Evolutionary conservation across 106 monocot genomes (phyloP).

Genomic region (Amphibolis antarctica): DNA sequence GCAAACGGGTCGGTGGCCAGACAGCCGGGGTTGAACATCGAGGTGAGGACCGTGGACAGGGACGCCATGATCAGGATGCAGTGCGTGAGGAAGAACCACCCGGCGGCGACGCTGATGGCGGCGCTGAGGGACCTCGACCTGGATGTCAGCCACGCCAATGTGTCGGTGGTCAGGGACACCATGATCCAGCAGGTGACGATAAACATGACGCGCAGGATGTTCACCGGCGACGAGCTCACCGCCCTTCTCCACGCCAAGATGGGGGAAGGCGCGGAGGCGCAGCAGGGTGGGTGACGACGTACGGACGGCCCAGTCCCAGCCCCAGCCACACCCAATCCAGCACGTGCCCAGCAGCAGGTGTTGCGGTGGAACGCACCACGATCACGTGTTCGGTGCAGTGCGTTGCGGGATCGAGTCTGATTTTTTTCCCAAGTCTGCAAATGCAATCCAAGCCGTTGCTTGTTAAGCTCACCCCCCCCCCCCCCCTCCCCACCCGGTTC

Average conservation of each 20-base stretch:
- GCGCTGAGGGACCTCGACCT: slow-evolving; percentile 17
- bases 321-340: no score
- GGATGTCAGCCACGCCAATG: slow-evolving; percentile 17
- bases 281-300: no score
- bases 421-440: no score
- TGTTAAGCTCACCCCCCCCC: no score
- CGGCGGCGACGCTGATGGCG: slow-evolving; percentile 22
- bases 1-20: neutral
- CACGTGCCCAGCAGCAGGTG: no score
- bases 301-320: no score
- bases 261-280: no score
- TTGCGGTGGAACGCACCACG: no score
- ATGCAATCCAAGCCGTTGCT: no score
- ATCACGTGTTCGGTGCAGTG: no score
- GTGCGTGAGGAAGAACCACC: slow-evolving; percentile 11
- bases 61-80: slow-evolving; percentile 23
- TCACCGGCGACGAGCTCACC: slow-evolving; percentile 10
- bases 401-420: no score
- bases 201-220: neutral
- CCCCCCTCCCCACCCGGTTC: no score
- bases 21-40: slow-evolving; percentile 4
- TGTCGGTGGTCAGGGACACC: slow-evolving; percentile 23
- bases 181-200: slow-evolving; percentile 27
- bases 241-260: slow-evolving; percentile 1
- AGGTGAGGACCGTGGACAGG: slow-evolving; percentile 10